phyloP scores from a whole-genome alignment of 768 basidiomycete genomes.

The Auricularia cornea region DNA sequence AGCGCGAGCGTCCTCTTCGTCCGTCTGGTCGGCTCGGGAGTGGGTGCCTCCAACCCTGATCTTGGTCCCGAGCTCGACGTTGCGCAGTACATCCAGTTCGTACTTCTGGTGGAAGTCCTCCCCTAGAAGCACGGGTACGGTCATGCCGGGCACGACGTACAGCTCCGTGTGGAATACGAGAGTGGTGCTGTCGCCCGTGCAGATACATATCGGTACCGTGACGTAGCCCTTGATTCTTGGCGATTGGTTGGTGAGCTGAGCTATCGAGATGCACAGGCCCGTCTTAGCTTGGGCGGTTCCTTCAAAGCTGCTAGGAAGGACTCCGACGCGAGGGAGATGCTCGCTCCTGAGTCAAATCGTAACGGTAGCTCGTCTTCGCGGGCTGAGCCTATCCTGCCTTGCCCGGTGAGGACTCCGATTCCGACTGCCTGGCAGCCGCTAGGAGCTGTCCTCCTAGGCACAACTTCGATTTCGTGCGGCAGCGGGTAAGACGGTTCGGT shows the following conservation, averaged over 20 bases:
- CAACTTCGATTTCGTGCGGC: neutral
- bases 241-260: neutral
- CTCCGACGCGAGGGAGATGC: neutral
- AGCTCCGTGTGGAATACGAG: neutral
- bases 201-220: constrained; percentile 6
- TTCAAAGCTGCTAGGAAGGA: neutral
- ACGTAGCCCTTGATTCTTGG: constrained; percentile 14
- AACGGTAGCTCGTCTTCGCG: neutral
- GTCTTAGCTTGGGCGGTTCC: neutral
- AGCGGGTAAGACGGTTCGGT: neutral
- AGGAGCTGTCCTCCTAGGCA: neutral
- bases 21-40: constrained; percentile 4
- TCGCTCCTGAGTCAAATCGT: neutral
- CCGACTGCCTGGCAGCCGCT: neutral
- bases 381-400: neutral
- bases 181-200: neutral
- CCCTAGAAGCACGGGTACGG: constrained; percentile 24
- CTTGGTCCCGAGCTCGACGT: constrained; percentile 3
- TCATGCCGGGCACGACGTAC: constrained; percentile 19
- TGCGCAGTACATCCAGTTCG: constrained; percentile 13
- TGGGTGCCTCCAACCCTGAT: constrained; percentile 12
- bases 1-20: neutral
- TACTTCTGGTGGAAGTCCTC: constrained; percentile 21
- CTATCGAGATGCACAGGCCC: neutral
- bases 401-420: neutral